Evolutionary conservation across 164 flowering plant species (phyloP).

Genomic region (Warburgia ugandensis): DNA sequence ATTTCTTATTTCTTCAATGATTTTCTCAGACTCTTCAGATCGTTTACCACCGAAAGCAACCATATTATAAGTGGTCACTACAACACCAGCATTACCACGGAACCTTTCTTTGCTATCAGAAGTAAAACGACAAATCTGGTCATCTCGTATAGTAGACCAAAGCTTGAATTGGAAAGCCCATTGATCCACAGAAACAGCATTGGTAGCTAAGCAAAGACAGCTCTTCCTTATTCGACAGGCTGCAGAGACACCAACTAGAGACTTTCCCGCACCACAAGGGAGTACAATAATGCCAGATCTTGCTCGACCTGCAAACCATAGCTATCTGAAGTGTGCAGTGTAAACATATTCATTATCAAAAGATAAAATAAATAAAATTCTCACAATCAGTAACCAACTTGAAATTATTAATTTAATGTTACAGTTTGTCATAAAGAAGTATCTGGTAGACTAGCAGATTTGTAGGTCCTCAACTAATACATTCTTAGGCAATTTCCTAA

Average conservation of each 20-base stretch:
- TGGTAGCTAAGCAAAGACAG: slow-evolving; percentile 97
- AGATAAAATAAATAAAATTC: too few species aligned
- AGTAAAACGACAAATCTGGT: slow-evolving; percentile 90
- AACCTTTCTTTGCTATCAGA: slow-evolving; percentile 98
- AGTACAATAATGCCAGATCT: slow-evolving; percentile 98
- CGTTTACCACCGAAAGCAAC: slow-evolving; percentile 99
- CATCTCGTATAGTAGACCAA: slow-evolving; percentile 90
- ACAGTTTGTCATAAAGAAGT: too few species aligned
- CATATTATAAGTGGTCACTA: slow-evolving; percentile 98
- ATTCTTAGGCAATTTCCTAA: too few species aligned
- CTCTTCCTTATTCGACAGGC: slow-evolving; percentile 86
- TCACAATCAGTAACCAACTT: too few species aligned
- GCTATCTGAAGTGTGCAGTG: neutral
- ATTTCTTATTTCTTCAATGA: slow-evolving; percentile 94
- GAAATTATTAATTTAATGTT: too few species aligned
- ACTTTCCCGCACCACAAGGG: slow-evolving; percentile 99
- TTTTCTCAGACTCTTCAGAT: slow-evolving; percentile 97
- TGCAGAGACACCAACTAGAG: slow-evolving; percentile 98
- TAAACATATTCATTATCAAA: neutral
- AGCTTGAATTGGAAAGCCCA: slow-evolving; percentile 97
- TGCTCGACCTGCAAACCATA: slow-evolving; percentile 75
- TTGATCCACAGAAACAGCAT: slow-evolving; percentile 99
- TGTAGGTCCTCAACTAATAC: too few species aligned
- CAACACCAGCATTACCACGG: slow-evolving; percentile 95
- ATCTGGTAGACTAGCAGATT: too few species aligned